phyloP scores from a whole-genome alignment of 2,329 filamentous ascomycete genomes.

The Aspergillus udagawae region DNA sequence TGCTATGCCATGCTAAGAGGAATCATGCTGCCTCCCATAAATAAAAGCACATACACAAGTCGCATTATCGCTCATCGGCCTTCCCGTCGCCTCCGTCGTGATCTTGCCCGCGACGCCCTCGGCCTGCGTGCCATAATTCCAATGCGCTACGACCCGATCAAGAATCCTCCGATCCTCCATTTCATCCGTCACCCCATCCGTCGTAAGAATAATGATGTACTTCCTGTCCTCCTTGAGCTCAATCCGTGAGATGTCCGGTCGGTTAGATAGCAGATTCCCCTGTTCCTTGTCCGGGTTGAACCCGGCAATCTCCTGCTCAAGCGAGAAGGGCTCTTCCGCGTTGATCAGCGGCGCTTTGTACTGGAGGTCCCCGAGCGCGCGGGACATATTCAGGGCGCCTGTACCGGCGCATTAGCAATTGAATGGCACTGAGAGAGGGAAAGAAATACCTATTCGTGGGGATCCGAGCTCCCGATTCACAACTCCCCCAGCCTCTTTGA shows the following conservation, averaged over 20 bases:
- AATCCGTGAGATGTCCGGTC: neutral
- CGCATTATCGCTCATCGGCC: slow-evolving; percentile 7
- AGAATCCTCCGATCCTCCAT: slow-evolving; percentile 2
- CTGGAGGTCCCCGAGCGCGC: slow-evolving; percentile 8
- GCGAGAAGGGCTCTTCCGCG: neutral
- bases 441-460: slow-evolving; percentile 1
- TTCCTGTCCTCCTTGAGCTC: neutral
- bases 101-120: neutral
- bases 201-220: slow-evolving; percentile 4
- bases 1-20: neutral
- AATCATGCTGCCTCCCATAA: neutral
- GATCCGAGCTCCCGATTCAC: slow-evolving; percentile 2
- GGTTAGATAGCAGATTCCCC: slow-evolving; percentile 1
- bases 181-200: slow-evolving; percentile 9
- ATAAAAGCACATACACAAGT: slow-evolving; percentile 7
- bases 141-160: neutral
- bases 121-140: neutral
- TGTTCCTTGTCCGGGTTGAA: neutral
- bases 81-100: neutral
- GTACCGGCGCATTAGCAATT: neutral
- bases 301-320: neutral
- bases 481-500: slow-evolving; percentile 4
- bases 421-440: neutral
- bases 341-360: slow-evolving; percentile 8
- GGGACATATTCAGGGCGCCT: slow-evolving; percentile 11